These are phyloP conservation scores for Bruguiera sexangula DNA, from an alignment of 345 rosid species.

Conservation along the genomic window DNA sequence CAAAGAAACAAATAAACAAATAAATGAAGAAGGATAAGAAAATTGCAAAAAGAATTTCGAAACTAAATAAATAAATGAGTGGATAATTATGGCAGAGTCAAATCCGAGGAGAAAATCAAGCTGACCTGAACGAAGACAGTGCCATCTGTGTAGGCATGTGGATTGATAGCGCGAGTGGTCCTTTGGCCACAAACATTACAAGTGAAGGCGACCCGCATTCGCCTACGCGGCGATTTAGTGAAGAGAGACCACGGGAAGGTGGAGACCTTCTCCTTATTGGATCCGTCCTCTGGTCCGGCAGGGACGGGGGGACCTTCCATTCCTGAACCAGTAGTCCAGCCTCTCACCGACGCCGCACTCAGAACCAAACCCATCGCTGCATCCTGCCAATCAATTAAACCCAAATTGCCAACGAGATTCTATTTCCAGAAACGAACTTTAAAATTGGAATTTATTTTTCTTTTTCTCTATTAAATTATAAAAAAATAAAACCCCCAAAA, in stretches of 20 bases:
- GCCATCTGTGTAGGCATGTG: slow-evolving; percentile 89
- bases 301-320: slow-evolving; percentile 89
- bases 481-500: background rate
- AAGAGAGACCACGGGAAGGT: slow-evolving; percentile 91
- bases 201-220: slow-evolving; percentile 93
- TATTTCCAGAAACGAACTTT: background rate
- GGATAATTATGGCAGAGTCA: background rate
- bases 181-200: slow-evolving; percentile 89
- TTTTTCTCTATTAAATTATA: background rate
- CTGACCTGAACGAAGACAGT: slow-evolving; percentile 89
- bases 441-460: background rate
- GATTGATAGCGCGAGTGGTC: slow-evolving; percentile 86
- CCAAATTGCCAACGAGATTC: slow-evolving; percentile 3
- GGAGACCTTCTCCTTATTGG: slow-evolving; percentile 49
- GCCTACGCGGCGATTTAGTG: slow-evolving; percentile 85
- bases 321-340: slow-evolving; percentile 94
- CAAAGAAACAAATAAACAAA: background rate
- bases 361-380: slow-evolving; percentile 87
- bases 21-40: background rate
- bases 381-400: slow-evolving; percentile 37
- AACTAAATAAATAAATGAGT: no score
- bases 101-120: background rate
- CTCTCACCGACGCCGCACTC: slow-evolving; percentile 73
- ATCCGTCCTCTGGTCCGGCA: slow-evolving; percentile 45
- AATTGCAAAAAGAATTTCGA: background rate